Evolutionary conservation across 2,329 filamentous ascomycete species (phyloP).

Genomic region (Sporothrix inflata): DNA sequence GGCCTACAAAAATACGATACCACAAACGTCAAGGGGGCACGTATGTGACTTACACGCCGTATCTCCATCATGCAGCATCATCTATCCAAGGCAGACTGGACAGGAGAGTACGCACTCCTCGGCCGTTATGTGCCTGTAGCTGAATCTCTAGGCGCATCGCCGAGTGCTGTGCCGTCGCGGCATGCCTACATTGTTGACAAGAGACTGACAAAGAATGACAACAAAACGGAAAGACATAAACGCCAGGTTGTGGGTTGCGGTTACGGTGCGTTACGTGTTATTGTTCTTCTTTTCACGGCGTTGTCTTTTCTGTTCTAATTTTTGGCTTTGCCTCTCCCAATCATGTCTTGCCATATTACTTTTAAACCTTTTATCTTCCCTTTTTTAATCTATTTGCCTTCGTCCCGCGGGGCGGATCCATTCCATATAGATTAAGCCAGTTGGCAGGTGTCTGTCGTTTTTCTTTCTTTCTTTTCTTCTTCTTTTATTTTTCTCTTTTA

Average conservation of each 20-base stretch:
- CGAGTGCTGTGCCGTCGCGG: background rate
- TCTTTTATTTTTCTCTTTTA: background rate
- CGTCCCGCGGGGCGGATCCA: slow-evolving; percentile 2
- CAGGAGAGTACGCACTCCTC: background rate
- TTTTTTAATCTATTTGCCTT: slow-evolving; percentile 13
- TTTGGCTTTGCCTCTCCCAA: background rate
- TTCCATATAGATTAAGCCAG: slow-evolving; percentile 21
- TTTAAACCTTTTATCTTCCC: background rate
- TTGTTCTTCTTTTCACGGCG: background rate
- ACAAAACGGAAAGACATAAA: background rate
- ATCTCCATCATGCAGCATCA: background rate
- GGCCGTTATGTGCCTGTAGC: background rate
- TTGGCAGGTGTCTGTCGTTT: background rate
- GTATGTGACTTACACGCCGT: background rate
- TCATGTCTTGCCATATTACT: background rate
- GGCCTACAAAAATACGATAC: background rate
- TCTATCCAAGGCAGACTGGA: background rate
- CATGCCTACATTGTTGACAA: background rate
- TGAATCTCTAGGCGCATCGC: background rate
- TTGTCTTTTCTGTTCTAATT: background rate
- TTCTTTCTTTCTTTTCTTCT: background rate
- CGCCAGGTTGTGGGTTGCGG: background rate
- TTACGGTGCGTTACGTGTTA: background rate
- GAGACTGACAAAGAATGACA: background rate
- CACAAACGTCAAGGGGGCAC: background rate